Percentiles rank a stretch among this genome's conserved stretches.
Conservation (phyloP, 306 rosid species). For the Bauhinia variegata region DNA sequence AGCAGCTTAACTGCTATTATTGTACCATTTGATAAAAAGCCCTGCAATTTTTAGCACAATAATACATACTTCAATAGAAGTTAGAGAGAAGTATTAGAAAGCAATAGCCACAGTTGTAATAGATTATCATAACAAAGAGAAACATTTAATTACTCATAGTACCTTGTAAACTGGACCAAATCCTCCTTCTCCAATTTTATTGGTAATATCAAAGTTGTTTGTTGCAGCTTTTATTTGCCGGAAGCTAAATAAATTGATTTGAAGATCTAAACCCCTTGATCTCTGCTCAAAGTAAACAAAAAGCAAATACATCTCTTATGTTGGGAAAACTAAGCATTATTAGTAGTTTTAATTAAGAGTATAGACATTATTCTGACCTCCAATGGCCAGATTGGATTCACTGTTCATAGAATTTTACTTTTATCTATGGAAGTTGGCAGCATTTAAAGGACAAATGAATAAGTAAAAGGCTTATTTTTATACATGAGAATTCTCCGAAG, state of each 20-base stretch:
- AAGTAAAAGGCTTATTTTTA: no score
- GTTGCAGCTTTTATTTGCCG: slow-evolving; percentile 47
- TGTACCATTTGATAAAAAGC: slow-evolving; percentile 41
- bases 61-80: no score
- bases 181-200: slow-evolving; percentile 72
- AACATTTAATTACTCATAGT: neutral
- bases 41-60: slow-evolving; percentile 36
- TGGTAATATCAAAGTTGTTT: slow-evolving; percentile 35
- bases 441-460: no score
- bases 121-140: no score
- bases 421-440: neutral
- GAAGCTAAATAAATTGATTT: slow-evolving; percentile 36
- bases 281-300: slow-evolving; percentile 28
- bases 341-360: no score
- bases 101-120: neutral
- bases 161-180: slow-evolving; percentile 73
- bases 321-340: no score
- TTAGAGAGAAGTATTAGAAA: neutral
- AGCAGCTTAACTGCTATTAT: slow-evolving; percentile 51
- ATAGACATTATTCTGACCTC: no score
- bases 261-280: slow-evolving; percentile 41
- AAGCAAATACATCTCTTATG: no score
- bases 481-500: no score
- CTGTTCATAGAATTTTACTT: neutral
- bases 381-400: neutral